Evolutionary conservation across 176 grass and related monocot genomes (phyloP).

Genomic region (Bolboschoenus planiculmis): DNA sequence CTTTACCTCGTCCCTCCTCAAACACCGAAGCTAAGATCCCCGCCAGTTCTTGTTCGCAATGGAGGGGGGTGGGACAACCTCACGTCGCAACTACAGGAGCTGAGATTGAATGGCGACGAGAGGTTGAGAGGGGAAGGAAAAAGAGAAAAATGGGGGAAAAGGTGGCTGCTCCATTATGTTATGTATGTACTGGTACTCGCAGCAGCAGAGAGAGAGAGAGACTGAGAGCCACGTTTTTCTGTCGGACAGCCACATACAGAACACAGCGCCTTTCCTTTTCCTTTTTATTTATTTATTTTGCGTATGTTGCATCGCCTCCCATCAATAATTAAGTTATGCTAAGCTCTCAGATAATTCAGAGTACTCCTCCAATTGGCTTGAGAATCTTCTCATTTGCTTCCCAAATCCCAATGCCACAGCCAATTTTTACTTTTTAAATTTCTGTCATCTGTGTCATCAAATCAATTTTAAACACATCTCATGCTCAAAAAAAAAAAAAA

Average conservation of each 20-base stretch:
- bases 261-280: not conserved
- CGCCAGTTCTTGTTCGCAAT: not conserved
- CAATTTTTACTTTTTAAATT: not conserved
- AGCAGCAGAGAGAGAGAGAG: not conserved
- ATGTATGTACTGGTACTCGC: constrained; percentile 12
- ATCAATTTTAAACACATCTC: not conserved
- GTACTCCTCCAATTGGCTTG: constrained; percentile 14
- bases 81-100: not conserved
- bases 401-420: constrained; percentile 15
- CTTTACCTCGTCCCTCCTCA: not conserved
- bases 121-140: not conserved
- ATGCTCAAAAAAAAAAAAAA: not conserved
- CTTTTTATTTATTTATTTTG: not conserved
- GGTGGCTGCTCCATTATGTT: constrained; percentile 32
- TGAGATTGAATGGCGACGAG: not conserved
- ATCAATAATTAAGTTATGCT: not conserved
- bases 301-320: not conserved
- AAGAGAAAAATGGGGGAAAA: not conserved
- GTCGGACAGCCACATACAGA: constrained; percentile 8
- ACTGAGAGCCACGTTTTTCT: constrained; percentile 21
- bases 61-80: not conserved
- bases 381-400: constrained; percentile 26
- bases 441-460: not conserved
- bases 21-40: not conserved
- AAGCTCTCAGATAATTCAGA: constrained; percentile 9